phyloP scores from a whole-genome alignment of 768 basidiomycete species.

The Suillus bovinus region DNA sequence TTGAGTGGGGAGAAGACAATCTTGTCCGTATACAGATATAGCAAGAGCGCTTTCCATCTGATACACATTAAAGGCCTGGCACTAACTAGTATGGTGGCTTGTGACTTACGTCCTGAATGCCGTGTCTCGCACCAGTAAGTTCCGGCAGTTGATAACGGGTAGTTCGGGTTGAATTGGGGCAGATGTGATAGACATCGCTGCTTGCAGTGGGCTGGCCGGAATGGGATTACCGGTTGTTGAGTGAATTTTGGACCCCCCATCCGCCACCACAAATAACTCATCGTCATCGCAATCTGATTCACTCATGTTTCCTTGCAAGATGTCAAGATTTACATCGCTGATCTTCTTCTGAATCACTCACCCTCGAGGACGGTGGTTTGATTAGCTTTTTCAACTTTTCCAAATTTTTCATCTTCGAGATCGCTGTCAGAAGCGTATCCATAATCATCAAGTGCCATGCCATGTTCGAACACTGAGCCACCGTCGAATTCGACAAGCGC shows the following conservation, averaged over 20 bases:
- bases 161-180: not conserved
- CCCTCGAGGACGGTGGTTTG: not conserved
- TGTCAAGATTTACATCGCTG: not conserved
- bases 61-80: not conserved
- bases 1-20: constrained; percentile 34
- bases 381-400: not conserved
- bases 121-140: constrained; percentile 26
- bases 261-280: not conserved
- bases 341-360: not conserved
- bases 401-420: constrained; percentile 34
- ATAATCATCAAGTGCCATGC: constrained; percentile 22
- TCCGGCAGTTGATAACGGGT: constrained; percentile 20
- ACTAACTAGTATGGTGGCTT: too few relatives aligned
- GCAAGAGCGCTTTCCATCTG: constrained; percentile 41
- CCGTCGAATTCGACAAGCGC: constrained; percentile 19
- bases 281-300: constrained; percentile 4
- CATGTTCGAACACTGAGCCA: constrained; percentile 10
- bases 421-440: constrained; percentile 37
- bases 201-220: not conserved
- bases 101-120: constrained; percentile 29
- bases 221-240: not conserved
- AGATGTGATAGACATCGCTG: constrained; percentile 10
- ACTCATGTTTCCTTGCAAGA: constrained; percentile 14
- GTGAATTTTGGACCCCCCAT: constrained; percentile 12
- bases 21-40: constrained; percentile 40